A percentile compares a stretch with the other conserved stretches of the same genome.
Evolutionary conservation across 139 green algal genomes (phyloP).

Genomic region (Chlamydomonas incerta): DNA sequence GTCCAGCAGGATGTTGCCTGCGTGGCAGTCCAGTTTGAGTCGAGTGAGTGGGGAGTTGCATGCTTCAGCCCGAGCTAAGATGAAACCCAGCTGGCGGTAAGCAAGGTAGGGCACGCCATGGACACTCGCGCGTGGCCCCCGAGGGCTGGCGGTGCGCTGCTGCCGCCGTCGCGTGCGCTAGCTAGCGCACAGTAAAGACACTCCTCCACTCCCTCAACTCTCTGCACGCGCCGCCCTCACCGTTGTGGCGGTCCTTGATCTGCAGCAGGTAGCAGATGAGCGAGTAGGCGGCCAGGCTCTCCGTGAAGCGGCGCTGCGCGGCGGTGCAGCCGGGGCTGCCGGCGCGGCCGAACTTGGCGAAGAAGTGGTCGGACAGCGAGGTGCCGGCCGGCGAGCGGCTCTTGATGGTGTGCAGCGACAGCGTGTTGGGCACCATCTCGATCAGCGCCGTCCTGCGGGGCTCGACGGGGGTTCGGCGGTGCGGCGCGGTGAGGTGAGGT

Average conservation of each 20-base stretch:
- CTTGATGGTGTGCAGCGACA: constrained; percentile 96
- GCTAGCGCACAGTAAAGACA: too few species aligned
- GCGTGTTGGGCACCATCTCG: constrained; percentile 93
- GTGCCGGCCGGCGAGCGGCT: constrained; percentile 51
- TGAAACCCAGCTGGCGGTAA: too few species aligned
- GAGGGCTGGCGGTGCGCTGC: too few species aligned
- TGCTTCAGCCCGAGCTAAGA: too few species aligned
- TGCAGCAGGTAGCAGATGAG: constrained; percentile 92
- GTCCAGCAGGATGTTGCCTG: constrained; percentile 96
- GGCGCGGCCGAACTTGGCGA: constrained; percentile 68
- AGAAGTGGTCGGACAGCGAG: constrained; percentile 87
- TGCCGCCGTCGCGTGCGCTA: too few species aligned
- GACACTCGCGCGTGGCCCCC: too few species aligned
- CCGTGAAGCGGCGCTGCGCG: constrained; percentile 92
- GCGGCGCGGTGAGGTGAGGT: too few species aligned
- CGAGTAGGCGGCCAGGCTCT: constrained; percentile 89
- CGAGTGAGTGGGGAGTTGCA: neutral
- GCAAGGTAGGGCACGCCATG: too few species aligned
- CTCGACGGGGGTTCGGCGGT: neutral
- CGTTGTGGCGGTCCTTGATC: constrained; percentile 96
- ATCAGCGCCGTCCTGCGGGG: constrained; percentile 92
- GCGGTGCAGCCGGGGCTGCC: constrained; percentile 69
- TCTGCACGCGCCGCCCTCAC: too few species aligned
- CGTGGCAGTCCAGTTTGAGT: neutral
- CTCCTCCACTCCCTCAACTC: too few species aligned